Base-by-base conservation (phyloP, 306 rosid species). In the Rosa chinensis region DNA sequence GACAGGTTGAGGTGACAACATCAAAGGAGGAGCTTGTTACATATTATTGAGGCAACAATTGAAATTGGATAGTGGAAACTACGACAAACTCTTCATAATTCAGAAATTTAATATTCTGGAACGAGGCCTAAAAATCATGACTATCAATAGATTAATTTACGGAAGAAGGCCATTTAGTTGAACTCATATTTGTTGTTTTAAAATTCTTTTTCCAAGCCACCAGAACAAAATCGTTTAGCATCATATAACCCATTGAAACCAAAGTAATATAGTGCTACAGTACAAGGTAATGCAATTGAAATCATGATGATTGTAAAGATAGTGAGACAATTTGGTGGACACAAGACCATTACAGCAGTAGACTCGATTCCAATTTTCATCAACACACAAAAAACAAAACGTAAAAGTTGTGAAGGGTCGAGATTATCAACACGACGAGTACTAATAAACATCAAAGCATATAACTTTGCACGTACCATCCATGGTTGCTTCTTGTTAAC, bases 391-490 rank as follows among this genome's bases (percentile, higher is more conserved):
- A 13, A 52, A 1, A 43, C 21, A 53, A 23, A 55, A 42, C 25
- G 45, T 70, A 37, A 63, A 63, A 73, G 53, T 49, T 49, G 14
- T 49, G 1, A 2, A 28, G 28, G 1, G 28, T 28, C 28, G 28
- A 48, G 11, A 48, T 5, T 4, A 73, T 39, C 12, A 13, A 16
- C 23, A 42, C 1, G 23, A 52, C 1, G 16, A 81, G 39, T 63
- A 44, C 25, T 32, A 13, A 78, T 32, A 44, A 66, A 53, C 9
- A 42, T 17, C 12, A 52, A 12, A 73, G 32, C 75, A 25, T 28
- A 69, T 7, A 8, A 3, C 17, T 2, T 18, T 61, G 42, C 35
- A 86, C 87, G 58, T 87, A 91, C 96, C 96, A 80, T 91, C 96
- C 93, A 89, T 91, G 85, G 58, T 78, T 80, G 83, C 84, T 79